These are phyloP conservation scores for Sporothrix brunneoviolacea DNA, from an alignment of 2,329 filamentous ascomycete genomes.

Conservation along the genomic window DNA sequence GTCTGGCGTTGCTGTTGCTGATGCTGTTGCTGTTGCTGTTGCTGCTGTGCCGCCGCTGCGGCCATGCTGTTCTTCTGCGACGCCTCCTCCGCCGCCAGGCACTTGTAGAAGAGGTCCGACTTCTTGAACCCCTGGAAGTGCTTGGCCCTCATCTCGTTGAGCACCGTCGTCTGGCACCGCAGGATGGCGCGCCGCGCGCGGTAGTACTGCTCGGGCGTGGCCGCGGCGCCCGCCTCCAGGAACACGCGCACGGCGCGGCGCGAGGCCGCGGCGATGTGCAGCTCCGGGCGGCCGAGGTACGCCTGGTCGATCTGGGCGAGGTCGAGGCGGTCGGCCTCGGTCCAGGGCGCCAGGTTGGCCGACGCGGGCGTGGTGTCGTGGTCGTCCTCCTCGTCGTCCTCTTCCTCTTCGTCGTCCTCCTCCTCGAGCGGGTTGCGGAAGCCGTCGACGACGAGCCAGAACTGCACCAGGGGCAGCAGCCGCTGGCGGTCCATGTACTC, in stretches of 20 bases:
- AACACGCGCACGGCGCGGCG: constrained; percentile 69
- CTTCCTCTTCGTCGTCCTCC: constrained; percentile 64
- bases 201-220: constrained; percentile 75
- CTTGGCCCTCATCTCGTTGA: constrained; percentile 75
- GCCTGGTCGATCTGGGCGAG: constrained; percentile 86
- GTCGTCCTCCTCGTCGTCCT: constrained; percentile 61
- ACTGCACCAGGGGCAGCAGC: constrained; percentile 86
- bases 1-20: neutral
- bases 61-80: constrained; percentile 30
- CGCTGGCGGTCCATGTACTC: constrained; percentile 95
- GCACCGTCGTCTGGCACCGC: constrained; percentile 70
- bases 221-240: constrained; percentile 67
- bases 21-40: constrained; percentile 14
- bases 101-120: constrained; percentile 95
- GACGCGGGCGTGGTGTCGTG: constrained; percentile 66
- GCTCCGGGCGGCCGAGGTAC: constrained; percentile 75
- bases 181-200: constrained; percentile 75
- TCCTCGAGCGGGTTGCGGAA: constrained; percentile 94
- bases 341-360: constrained; percentile 62
- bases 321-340: constrained; percentile 76
- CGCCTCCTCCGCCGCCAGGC: constrained; percentile 78
- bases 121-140: constrained; percentile 83
- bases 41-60: constrained; percentile 15
- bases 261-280: constrained; percentile 66
- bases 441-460: constrained; percentile 96